Conservation (phyloP, 2,329 filamentous ascomycete genomes). For the Pseudopyrenochaeta lycopersici region DNA sequence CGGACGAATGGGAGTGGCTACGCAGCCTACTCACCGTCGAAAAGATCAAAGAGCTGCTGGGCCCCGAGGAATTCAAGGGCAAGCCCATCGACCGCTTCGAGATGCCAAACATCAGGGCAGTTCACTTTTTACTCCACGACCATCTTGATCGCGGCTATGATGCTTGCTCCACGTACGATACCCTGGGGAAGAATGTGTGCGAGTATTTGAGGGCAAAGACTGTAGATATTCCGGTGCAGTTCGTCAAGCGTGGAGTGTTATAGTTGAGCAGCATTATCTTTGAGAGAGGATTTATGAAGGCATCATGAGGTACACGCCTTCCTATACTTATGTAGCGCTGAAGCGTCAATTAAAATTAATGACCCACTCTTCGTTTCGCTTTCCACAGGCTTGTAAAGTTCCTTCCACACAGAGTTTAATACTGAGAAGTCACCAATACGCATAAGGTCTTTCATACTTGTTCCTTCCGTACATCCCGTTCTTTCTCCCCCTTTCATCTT, state of each 20-base stretch:
- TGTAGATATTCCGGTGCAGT: constrained; percentile 57
- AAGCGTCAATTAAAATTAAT: no score
- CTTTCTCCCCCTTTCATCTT: no score
- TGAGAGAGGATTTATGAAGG: no score
- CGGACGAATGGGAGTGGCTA: constrained; percentile 46
- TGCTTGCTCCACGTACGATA: constrained; percentile 56
- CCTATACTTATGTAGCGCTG: no score
- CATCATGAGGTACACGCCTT: no score
- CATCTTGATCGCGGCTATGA: constrained; percentile 58
- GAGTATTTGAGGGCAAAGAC: constrained; percentile 57
- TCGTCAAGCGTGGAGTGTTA: constrained; percentile 52
- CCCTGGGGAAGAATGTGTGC: constrained; percentile 57
- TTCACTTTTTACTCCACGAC: constrained; percentile 57
- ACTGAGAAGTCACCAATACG: no score
- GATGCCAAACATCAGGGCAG: constrained; percentile 48
- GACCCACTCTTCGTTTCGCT: no score
- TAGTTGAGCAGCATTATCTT: constrained; percentile 3
- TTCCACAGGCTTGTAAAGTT: no score
- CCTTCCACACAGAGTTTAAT: no score
- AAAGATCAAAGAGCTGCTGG: constrained; percentile 40
- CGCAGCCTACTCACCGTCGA: constrained; percentile 35
- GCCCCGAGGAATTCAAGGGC: constrained; percentile 38
- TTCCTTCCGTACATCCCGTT: no score
- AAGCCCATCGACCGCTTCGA: constrained; percentile 51
- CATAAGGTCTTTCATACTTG: no score